Base-by-base conservation (phyloP, 2,329 filamentous ascomycete species). In the Ampelomyces quisqualis region DNA sequence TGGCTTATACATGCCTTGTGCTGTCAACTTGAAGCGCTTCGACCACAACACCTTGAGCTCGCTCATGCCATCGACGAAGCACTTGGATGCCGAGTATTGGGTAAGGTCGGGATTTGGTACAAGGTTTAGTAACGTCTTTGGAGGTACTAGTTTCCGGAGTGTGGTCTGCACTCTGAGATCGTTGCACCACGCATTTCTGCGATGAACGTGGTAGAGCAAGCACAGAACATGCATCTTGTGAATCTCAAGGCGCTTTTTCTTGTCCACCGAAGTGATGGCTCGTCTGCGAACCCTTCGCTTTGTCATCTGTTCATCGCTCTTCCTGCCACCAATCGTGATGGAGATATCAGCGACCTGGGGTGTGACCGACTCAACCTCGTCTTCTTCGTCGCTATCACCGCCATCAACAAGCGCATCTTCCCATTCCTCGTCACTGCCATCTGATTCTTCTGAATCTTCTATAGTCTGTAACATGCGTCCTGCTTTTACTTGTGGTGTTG, bases 121-220 rank as follows among this genome's bases (percentile, higher is more conserved):
- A 5, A 97, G 73, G 38, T 83, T 83, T 0, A 74, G 74, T 19
- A 85, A 66, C 20, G 79, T 82, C 56, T 86, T 86, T 21, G 81
- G 78, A 1, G 80, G 76, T 4, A 95, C 65, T 24, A 90, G 74
- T 27, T 77, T 67, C 18, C 60, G 59, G 17, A 70, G 31, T 8
- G 51, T 53, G 51, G 74, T 77, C 61, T 95, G 88, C 7, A 87
- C 79, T 41, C 77, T 70, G 10, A 72, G 57, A 60, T 91, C 85
- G 58, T 95, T 95, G 70, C 90, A 96, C 89, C 91, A 96, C 39
- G 79, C 74, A 61, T 97, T 98, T 40, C 90, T 82, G 42, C 81
- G 75, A 51, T 86, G 79, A 11, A 84, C 78, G 66, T 97, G 88
- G 7, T 82, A 81, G 11, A 98, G 69, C 2, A 98, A 75, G 62